Percentiles rank a stretch among this genome's conserved stretches.
Conservation (phyloP, 78 protist species). For the Emiliania huxleyi region DNA sequence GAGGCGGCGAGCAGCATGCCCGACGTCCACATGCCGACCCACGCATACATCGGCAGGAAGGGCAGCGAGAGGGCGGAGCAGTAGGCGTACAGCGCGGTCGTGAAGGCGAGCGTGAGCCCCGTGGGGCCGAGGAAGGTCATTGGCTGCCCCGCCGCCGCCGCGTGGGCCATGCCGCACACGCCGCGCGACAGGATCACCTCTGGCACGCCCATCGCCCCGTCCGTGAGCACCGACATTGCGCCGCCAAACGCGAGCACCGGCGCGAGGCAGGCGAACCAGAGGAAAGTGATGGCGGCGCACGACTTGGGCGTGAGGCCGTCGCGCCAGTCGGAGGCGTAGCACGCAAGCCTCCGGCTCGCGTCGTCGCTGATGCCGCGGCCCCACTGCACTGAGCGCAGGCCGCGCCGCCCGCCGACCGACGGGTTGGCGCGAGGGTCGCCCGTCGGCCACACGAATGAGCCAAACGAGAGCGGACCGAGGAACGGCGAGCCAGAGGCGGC, state of each 20-base stretch:
- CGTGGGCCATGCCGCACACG: neutral
- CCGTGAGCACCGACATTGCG: neutral
- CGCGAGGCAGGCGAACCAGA: constrained; percentile 13
- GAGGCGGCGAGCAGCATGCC: neutral
- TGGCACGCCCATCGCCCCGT: constrained; percentile 6
- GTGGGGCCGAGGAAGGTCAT: constrained; percentile 8
- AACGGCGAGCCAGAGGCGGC: neutral
- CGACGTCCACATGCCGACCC: neutral
- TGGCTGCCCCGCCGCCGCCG: neutral
- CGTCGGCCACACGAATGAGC: neutral
- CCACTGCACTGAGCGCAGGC: neutral
- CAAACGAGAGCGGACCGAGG: neutral
- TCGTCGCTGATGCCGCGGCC: neutral
- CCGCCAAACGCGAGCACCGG: constrained; percentile 15
- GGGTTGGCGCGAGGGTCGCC: neutral
- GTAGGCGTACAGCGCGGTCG: constrained; percentile 5
- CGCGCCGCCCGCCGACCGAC: neutral
- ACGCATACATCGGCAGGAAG: neutral
- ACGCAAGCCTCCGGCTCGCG: neutral
- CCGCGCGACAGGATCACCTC: constrained; percentile 9
- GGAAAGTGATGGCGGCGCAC: neutral
- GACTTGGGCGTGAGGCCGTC: neutral
- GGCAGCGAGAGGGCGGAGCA: neutral
- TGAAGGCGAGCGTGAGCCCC: constrained; percentile 21
- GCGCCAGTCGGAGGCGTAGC: neutral